Conservation (phyloP, 2,329 filamentous ascomycete species). For the Xylaria arbuscula region DNA sequence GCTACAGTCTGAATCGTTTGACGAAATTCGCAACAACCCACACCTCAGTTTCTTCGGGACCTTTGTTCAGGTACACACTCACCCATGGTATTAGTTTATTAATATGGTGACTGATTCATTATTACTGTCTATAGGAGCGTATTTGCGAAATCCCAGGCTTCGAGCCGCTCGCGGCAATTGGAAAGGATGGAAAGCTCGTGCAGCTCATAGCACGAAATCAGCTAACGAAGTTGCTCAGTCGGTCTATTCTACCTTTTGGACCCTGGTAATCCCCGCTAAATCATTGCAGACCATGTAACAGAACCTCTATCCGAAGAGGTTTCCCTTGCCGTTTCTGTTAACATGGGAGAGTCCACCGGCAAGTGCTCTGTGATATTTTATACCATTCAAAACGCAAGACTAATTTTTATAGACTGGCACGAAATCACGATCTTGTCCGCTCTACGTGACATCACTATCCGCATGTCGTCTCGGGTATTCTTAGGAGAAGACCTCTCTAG, state of each 20-base stretch:
- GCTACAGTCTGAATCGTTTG: slow-evolving; percentile 28
- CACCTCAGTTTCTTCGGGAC: slow-evolving; percentile 28
- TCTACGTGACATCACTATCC: slow-evolving; percentile 55
- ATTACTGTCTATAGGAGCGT: slow-evolving; percentile 22
- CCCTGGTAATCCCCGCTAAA: slow-evolving; percentile 1
- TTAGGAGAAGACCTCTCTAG: slow-evolving; percentile 57
- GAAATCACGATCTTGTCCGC: slow-evolving; percentile 48
- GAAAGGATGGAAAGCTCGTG: slow-evolving; percentile 17
- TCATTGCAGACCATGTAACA: slow-evolving; percentile 32
- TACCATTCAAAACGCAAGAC: background rate
- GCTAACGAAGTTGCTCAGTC: slow-evolving; percentile 33
- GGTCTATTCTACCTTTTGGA: background rate
- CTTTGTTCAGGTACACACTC: slow-evolving; percentile 22
- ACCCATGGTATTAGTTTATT: background rate
- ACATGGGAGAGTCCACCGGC: slow-evolving; percentile 37
- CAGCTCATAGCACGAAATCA: slow-evolving; percentile 33
- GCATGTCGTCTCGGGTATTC: slow-evolving; percentile 60
- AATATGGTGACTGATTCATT: background rate
- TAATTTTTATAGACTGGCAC: slow-evolving; percentile 53
- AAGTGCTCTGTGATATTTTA: background rate
- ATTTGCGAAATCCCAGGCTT: slow-evolving; percentile 34
- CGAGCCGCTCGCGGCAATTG: slow-evolving; percentile 26
- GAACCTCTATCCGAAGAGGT: slow-evolving; percentile 39
- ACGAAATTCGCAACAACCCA: slow-evolving; percentile 34
- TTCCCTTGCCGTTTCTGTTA: slow-evolving; percentile 21